These are phyloP conservation scores for Oidium heveae DNA, from an alignment of 2,329 filamentous ascomycete genomes.

Conservation along the genomic window DNA sequence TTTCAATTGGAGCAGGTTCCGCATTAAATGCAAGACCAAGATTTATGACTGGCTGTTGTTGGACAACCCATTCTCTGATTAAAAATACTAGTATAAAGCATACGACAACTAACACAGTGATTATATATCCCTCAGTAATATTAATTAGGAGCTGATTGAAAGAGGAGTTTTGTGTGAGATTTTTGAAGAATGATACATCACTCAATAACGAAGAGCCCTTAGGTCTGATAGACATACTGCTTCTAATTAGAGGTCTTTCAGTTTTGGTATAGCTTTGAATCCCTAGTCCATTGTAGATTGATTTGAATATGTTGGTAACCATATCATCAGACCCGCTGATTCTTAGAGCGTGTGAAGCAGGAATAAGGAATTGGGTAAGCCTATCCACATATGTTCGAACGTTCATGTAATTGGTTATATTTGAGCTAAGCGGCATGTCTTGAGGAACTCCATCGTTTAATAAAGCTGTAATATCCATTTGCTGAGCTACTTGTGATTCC, in stretches of 20 bases:
- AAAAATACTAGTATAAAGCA: constrained; percentile 93
- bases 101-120: constrained; percentile 73
- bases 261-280: constrained; percentile 3
- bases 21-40: constrained; percentile 33
- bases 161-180: constrained; percentile 39
- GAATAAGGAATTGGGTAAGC: constrained; percentile 11
- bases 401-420: constrained; percentile 16
- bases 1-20: constrained; percentile 28
- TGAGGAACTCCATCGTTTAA: constrained; percentile 12
- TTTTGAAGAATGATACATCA: constrained; percentile 29
- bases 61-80: constrained; percentile 91
- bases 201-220: constrained; percentile 24
- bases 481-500: constrained; percentile 7
- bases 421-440: constrained; percentile 9
- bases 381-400: constrained; percentile 16
- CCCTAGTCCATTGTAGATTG: constrained; percentile 10
- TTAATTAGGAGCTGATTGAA: constrained; percentile 62
- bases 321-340: constrained; percentile 10
- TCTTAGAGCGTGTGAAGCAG: constrained; percentile 10
- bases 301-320: constrained; percentile 8
- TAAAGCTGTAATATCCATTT: constrained; percentile 8
- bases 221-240: constrained; percentile 2
- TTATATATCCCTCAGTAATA: constrained; percentile 75
- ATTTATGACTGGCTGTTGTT: constrained; percentile 85
- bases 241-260: constrained; percentile 3